Evolutionary conservation across 176 grass and related monocot species (phyloP).

Genomic region (Carex parvula): DNA sequence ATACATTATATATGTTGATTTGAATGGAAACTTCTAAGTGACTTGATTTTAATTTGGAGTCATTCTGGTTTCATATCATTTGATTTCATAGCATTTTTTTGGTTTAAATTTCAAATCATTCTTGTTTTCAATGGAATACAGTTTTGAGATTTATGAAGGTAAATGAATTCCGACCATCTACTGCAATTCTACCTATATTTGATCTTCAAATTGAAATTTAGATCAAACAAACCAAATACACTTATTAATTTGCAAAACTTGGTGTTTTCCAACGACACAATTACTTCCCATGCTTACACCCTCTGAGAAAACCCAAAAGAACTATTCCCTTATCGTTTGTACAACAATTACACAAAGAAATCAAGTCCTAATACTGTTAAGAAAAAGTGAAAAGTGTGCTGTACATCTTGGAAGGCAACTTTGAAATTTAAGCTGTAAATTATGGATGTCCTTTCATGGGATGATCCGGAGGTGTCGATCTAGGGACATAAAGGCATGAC

Average conservation of each 20-base stretch:
- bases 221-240: background rate
- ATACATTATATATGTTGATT: background rate
- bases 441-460: background rate
- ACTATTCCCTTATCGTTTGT: background rate
- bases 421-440: background rate
- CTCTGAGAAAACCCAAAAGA: background rate
- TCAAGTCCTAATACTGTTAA: background rate
- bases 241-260: background rate
- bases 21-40: background rate
- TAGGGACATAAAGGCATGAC: background rate
- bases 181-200: background rate
- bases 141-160: background rate
- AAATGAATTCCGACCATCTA: background rate
- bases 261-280: background rate
- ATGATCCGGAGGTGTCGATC: slow-evolving; percentile 8
- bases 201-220: background rate
- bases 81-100: background rate
- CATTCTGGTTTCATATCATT: background rate
- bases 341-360: background rate
- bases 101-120: background rate
- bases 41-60: background rate
- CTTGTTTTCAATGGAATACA: background rate
- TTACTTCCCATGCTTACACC: background rate
- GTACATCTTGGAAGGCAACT: background rate
- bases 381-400: background rate